Evolutionary conservation across 805 yeast genomes (phyloP), one percentile per base, ranked within the genome.

Genomic region (Saturnispora hagleri): DNA sequence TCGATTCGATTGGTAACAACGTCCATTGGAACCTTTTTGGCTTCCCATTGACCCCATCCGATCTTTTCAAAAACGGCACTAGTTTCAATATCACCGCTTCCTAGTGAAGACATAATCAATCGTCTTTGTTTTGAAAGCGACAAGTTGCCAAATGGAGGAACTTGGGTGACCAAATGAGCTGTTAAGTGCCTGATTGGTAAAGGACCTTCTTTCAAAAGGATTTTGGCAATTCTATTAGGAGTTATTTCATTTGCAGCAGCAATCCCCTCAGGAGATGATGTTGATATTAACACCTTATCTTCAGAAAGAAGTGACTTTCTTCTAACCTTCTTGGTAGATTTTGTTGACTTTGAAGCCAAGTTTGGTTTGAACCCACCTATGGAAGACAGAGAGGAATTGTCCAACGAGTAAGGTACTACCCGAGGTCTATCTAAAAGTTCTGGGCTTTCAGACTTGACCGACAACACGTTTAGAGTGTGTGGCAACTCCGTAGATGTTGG

Each of bases 21-120:
- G 15, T 62, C 68, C 5, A 48, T 53, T 2, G 61, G 44, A 5
- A 63, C 79, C 47, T 72, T 69, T 59, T 81, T 76, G 3, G 90
- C 95, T 24, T 86, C 86, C 98, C 98, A 90, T 66, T 90, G 95
- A 54, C 98, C 98, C 98, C 98, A 90, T 22, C 97, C 97, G 33
- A 90, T 89, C 69, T 90, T 90, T 62, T 89, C 95, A 69, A 90
- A 90, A 15, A 84, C 79, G 43, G 86, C 82, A 53, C 76, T 75
- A 51, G 79, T 82, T 42, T 66, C 71, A 1, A 73, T 58, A 60
- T 81, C 87, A 9, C 86, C 85, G 57, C 79, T 77, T 59, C 89
- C 96, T 69, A 90, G 76, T 40, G 90, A 93, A 13, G 89, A 81
- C 84, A 90, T 90, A 31, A 90, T 90, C 52, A 90, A 75, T 54